Evolutionary conservation across 768 basidiomycete species (phyloP).

Genomic region (Termitomyces sp.): DNA sequence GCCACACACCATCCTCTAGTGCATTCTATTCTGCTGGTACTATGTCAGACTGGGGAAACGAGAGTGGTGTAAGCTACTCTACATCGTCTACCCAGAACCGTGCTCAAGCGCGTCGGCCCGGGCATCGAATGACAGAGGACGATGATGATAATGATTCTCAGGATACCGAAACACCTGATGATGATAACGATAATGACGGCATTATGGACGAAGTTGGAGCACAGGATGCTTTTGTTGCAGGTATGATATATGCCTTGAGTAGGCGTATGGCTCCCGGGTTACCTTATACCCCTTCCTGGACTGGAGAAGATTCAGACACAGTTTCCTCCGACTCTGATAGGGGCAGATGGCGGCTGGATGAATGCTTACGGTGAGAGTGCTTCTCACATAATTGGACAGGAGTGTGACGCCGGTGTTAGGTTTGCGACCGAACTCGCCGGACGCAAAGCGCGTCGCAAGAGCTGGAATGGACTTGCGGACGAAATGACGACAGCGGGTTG

Average conservation of each 20-base stretch:
- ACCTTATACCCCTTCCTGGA: constrained; percentile 66
- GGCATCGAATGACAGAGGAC: constrained; percentile 32
- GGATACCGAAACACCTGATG: constrained; percentile 50
- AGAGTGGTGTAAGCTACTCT: constrained; percentile 25
- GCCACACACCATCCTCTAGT: constrained; percentile 53
- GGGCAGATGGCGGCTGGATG: constrained; percentile 75
- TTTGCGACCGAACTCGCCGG: constrained; percentile 85
- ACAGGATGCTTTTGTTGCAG: constrained; percentile 81
- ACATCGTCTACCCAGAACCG: constrained; percentile 20
- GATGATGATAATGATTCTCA: constrained; percentile 59
- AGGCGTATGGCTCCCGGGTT: constrained; percentile 67
- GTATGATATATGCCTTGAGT: constrained; percentile 83
- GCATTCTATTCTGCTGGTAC: constrained; percentile 43
- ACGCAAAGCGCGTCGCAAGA: constrained; percentile 59
- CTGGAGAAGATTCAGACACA: constrained; percentile 32
- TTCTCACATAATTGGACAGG: background rate
- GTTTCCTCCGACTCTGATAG: constrained; percentile 34
- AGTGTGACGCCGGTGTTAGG: constrained; percentile 31
- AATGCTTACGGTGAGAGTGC: constrained; percentile 66
- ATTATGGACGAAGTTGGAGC: constrained; percentile 72
- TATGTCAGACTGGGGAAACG: constrained; percentile 20
- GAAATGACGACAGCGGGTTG: constrained; percentile 77
- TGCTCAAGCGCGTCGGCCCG: constrained; percentile 21
- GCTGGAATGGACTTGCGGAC: constrained; percentile 66
- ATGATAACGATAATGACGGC: constrained; percentile 34